Evolutionary conservation across 192 early-diverging fungal genomes (phyloP).

Genomic region (Neocallimastix lanati): DNA sequence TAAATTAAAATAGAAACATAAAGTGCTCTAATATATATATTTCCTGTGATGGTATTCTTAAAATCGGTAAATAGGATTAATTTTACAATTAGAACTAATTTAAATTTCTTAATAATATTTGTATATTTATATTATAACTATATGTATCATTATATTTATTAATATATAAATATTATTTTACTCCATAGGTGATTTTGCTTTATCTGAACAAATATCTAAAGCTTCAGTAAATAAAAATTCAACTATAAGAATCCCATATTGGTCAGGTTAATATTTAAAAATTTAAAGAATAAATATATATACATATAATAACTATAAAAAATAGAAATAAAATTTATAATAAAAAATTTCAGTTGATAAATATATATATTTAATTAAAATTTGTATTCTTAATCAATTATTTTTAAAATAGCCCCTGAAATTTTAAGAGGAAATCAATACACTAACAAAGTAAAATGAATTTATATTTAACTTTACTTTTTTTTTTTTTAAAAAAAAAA

Average conservation of each 20-base stretch:
- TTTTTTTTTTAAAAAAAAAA: too few relatives aligned
- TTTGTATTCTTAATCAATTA: too few relatives aligned
- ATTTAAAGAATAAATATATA: background rate
- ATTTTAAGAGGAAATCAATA: background rate
- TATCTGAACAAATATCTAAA: background rate
- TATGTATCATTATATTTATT: too few relatives aligned
- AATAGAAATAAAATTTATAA: background rate
- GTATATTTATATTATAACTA: too few relatives aligned
- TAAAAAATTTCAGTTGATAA: too few relatives aligned
- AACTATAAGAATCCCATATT: background rate
- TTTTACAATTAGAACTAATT: too few relatives aligned
- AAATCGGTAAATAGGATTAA: background rate
- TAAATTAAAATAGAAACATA: background rate
- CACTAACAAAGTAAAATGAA: background rate
- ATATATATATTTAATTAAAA: too few relatives aligned
- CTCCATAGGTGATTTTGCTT: background rate
- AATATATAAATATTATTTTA: too few relatives aligned
- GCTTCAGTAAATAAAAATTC: background rate
- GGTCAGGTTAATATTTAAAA: background rate
- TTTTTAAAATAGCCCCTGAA: background rate
- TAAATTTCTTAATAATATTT: too few relatives aligned
- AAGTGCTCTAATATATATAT: background rate
- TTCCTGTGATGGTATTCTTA: background rate
- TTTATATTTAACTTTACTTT: too few relatives aligned
- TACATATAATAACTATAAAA: too few relatives aligned